Conservation (phyloP, 495 filamentous ascomycete genomes). For the Schizothecium vesticola region DNA sequence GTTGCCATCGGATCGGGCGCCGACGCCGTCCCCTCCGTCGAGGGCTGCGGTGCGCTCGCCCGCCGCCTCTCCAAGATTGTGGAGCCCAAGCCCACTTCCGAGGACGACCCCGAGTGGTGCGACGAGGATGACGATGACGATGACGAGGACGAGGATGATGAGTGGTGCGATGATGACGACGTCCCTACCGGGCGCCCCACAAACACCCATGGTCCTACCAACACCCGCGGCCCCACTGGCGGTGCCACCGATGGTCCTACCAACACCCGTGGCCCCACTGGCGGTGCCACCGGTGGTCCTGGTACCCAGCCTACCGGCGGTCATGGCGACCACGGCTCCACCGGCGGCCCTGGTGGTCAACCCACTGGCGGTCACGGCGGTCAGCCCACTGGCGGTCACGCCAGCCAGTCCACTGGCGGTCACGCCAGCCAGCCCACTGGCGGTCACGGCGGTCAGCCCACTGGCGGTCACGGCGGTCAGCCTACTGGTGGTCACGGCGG, state of each 20-base stretch:
- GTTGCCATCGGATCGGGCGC: conserved; percentile 27
- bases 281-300: background rate
- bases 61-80: background rate
- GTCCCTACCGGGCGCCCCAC: background rate
- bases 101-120: background rate
- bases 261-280: background rate
- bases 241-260: background rate
- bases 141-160: background rate
- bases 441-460: background rate
- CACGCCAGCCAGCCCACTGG: too few species aligned
- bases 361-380: too few species aligned
- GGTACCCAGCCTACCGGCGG: background rate
- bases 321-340: background rate
- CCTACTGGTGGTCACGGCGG: background rate
- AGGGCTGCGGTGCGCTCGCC: background rate
- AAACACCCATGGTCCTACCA: background rate
- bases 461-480: background rate
- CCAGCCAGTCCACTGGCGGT: background rate
- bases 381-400: background rate
- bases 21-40: conserved; percentile 16
- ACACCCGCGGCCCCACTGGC: background rate
- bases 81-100: background rate
- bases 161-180: background rate
- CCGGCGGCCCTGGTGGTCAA: background rate
- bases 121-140: background rate